Evolutionary conservation across 2,329 filamentous ascomycete genomes (phyloP), one percentile per base, ranked within the genome.

Genomic region (Aspergillus alliaceus): DNA sequence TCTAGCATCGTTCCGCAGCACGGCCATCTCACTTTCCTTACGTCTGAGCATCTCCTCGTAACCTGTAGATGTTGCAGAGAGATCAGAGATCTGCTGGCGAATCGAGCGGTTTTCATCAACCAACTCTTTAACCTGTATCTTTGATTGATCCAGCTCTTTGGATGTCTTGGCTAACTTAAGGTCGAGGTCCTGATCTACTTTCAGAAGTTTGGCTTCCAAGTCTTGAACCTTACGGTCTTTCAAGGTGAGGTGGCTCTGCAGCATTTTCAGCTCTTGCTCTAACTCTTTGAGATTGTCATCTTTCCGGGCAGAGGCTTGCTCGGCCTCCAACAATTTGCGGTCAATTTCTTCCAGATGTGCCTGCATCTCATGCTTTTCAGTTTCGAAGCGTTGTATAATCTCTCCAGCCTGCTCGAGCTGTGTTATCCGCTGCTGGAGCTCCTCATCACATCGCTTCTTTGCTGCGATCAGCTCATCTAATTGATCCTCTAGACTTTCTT

Each of bases 41-140:
- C 90, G 88, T 24, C 92, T 85, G 24, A 99, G 89, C 42, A 98
- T 84, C 66, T 98, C 93, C 74, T 99, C 95, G 64, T 96, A 98
- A 69, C 93, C 91, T 0, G 92, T 96, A 0, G 93, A 96, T 0
- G 93, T 97, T 49, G 91, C 87, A 0, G 95, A 95, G 18, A 99
- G 80, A 64, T 96, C 88, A 0, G 90, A 84, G 53, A 99, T 86
- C 67, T 97, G 92, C 66, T 92, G 86, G 53, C 96, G 89, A 47
- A 96, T 85, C 44, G 90, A 86, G 12, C 86, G 84, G 64, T 96
- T 96, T 69, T 99, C 93, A 5, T 88, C 86, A 2, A 86, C 74
- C 1, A 97, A 82, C 20, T 91, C 88, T 52, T 88, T 86, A 66
- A 96, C 87, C 63, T 91, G 88, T 57, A 86, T 82, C 70, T 88